These are phyloP conservation scores for Neurospora sp. DNA, from an alignment of 495 filamentous ascomycete genomes.

Conservation along the genomic window DNA sequence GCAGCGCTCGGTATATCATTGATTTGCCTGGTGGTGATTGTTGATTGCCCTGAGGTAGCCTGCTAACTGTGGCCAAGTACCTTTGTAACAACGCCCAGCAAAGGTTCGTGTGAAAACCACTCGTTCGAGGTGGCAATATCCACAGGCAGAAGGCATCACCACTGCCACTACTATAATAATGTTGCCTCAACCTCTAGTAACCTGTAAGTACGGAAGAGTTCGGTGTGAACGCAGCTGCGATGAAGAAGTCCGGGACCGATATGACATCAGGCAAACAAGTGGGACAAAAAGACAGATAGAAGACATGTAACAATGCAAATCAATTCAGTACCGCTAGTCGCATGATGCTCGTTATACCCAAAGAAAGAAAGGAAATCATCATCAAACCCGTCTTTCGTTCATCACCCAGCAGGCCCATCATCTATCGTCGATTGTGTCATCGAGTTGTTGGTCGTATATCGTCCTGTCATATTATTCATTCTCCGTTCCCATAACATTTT, in stretches of 20 bases:
- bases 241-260: neutral
- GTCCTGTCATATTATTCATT: neutral
- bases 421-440: neutral
- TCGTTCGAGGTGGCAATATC: neutral
- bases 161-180: slow-evolving; percentile 49
- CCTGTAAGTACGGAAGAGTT: slow-evolving; percentile 5
- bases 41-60: too few relatives aligned
- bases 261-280: neutral
- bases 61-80: too few relatives aligned
- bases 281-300: neutral
- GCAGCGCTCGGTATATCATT: too few relatives aligned
- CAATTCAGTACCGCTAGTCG: neutral
- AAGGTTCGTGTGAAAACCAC: neutral
- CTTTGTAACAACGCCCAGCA: too few relatives aligned
- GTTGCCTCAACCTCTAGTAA: slow-evolving; percentile 43
- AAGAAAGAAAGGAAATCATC: neutral
- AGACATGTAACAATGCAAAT: neutral
- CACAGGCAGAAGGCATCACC: slow-evolving; percentile 45
- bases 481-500: neutral
- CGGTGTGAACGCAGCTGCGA: neutral
- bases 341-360: neutral
- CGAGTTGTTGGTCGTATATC: neutral
- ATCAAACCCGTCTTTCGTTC: neutral
- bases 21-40: too few relatives aligned
- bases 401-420: neutral